Conservation (phyloP, 768 basidiomycete genomes). For the Terana coerulea region DNA sequence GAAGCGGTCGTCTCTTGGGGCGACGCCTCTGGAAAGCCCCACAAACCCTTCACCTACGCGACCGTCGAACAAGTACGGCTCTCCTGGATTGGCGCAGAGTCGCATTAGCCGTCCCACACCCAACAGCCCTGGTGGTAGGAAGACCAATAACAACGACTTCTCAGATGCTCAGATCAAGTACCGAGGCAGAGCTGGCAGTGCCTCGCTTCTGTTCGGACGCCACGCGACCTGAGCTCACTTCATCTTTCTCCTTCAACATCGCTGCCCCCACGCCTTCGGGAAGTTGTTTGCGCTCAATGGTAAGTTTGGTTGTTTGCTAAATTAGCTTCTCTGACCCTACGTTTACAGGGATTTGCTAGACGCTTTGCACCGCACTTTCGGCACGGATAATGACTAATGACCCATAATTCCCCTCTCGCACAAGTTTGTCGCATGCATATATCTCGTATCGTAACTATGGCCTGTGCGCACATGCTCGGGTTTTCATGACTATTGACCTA, state of each 20-base stretch:
- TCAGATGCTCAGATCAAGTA: constrained; percentile 20
- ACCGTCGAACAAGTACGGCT: constrained; percentile 20
- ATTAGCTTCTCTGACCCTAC: neutral
- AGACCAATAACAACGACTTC: constrained; percentile 12
- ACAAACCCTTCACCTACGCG: constrained; percentile 16
- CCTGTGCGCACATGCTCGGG: constrained; percentile 16
- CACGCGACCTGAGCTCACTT: neutral
- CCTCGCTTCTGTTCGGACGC: constrained; percentile 10
- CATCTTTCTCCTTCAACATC: neutral
- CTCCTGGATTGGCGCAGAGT: constrained; percentile 25
- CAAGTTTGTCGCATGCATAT: constrained; percentile 13
- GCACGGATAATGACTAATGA: constrained; percentile 25
- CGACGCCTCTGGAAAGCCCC: too few species aligned
- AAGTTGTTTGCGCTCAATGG: neutral
- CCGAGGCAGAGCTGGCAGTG: constrained; percentile 17
- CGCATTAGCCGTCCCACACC: constrained; percentile 27
- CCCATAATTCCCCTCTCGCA: constrained; percentile 10
- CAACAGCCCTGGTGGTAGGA: constrained; percentile 18
- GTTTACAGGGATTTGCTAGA: neutral
- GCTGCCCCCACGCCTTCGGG: neutral
- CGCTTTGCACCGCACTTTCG: constrained; percentile 3
- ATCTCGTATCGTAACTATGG: neutral
- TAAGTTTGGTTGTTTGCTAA: neutral
- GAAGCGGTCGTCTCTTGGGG: constrained; percentile 64
- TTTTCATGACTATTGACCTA: constrained; percentile 18